These are phyloP conservation scores for Neospora caninum DNA, from an alignment of 169 alveolate genomes.

Conservation along the genomic window DNA sequence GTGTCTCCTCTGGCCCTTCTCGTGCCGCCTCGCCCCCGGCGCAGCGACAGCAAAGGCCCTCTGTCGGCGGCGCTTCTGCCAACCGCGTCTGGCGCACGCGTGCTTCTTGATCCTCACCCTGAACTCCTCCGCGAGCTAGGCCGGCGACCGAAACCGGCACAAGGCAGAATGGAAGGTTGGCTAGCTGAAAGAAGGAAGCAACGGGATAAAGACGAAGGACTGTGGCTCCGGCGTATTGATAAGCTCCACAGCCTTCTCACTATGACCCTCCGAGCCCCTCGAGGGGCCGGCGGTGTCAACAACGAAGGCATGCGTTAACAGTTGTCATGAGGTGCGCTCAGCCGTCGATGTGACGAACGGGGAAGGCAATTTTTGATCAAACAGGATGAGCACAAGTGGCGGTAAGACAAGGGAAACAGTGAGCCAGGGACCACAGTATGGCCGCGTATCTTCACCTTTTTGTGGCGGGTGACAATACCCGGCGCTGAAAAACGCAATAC, in stretches of 20 bases:
- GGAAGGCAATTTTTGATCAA: no score
- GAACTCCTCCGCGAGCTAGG: neutral
- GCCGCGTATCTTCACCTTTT: no score
- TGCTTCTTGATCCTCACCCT: neutral
- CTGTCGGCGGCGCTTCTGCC: slow-evolving; percentile 7
- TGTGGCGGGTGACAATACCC: no score
- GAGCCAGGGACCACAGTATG: no score
- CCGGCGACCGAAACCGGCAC: neutral
- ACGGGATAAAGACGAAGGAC: neutral
- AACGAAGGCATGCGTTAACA: no score
- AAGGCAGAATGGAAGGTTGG: neutral
- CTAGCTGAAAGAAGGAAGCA: neutral
- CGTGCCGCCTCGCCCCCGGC: slow-evolving; percentile 13
- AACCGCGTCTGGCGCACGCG: neutral
- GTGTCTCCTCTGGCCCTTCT: neutral
- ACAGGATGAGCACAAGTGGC: no score
- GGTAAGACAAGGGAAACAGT: no score
- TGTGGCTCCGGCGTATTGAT: neutral
- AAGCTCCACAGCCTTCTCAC: slow-evolving; percentile 1
- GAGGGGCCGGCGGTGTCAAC: neutral
- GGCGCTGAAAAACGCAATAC: no score
- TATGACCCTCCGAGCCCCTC: neutral
- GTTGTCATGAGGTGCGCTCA: no score
- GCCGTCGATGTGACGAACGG: no score
- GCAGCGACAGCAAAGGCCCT: neutral